Evolutionary conservation across 345 rosid genomes (phyloP), one percentile per base, ranked within the genome.

Genomic region (Hibiscus trionum): DNA sequence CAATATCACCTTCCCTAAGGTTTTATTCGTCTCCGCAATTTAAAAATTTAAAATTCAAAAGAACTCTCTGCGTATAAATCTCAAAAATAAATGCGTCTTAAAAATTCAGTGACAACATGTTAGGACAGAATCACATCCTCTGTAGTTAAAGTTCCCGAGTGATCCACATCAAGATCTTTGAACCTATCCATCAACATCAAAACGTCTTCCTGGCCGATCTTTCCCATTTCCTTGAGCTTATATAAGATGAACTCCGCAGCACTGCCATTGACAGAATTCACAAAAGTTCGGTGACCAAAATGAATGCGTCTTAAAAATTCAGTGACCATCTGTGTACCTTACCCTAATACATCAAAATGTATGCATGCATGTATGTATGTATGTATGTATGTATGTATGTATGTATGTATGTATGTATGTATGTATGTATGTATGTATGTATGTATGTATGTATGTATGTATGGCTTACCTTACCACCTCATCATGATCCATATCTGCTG

Each of bases 401-500:
- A 9, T 11, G 21, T 4, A 10, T 19, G 0, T 46, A 49, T 49
- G 16, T 14, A 12, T 12, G 15, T 46, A 49, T 49, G 16, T 14
- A 42, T 44, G n/a, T 14, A 11, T 50, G 1, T 44, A 11, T 7
- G 11, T 44, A 44, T 44, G 12, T 44, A 46, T 46, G 50, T 1
- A 46, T 42, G 11, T 7, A 46, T 11, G 12, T 11, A 12, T 4
- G n/a, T 16, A 50, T 15, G 55, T 4, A 9, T 6, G 21, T 4
- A 10, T 19, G 0, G 15, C 11, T 59, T 77, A 87, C 86, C 84
- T 81, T 66, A 88, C 83, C 9, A 50, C 72, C 64, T 77, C 78
- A 46, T 85, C 89, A 2, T 81, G 81, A 76, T 86, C 88, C 11
- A 84, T 61, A 72, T 81, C 87, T 1, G 86, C 85, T 12, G 76